Conservation (phyloP, 441 rosid genomes). For the Pelargonium citronellum region DNA sequence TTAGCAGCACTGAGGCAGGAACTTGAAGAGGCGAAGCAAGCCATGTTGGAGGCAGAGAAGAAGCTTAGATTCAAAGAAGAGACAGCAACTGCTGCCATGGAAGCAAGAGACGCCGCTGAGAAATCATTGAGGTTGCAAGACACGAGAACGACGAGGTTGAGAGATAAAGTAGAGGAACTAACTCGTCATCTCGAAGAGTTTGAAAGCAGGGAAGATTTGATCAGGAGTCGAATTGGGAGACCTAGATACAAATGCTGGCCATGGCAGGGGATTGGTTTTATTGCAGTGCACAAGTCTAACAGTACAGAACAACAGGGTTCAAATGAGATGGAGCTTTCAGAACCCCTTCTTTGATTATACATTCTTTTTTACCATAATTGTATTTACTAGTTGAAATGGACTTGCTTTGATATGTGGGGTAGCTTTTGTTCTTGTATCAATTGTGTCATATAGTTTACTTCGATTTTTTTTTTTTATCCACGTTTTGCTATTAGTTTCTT, state of each 20-base stretch:
- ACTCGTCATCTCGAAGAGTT: conserved; percentile 70
- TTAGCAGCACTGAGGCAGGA: conserved; percentile 58
- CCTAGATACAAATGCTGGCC: conserved; percentile 92
- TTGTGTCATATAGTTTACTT: too few species aligned
- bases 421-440: too few species aligned
- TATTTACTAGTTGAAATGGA: conserved; percentile 7
- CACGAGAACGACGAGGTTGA: conserved; percentile 66
- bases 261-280: conserved; percentile 86
- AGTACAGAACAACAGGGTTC: conserved; percentile 48
- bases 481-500: too few species aligned
- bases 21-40: conserved; percentile 72
- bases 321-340: conserved; percentile 95
- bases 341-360: conserved; percentile 61
- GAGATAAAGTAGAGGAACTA: conserved; percentile 80
- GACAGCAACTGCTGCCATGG: conserved; percentile 93
- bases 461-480: too few species aligned
- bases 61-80: conserved; percentile 89
- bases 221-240: conserved; percentile 33
- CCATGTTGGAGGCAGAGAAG: conserved; percentile 65
- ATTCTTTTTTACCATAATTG: conserved; percentile 2
- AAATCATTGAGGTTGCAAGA: conserved; percentile 78
- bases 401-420: background rate
- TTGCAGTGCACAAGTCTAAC: conserved; percentile 41
- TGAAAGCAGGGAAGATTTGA: conserved; percentile 58
- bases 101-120: conserved; percentile 92